phyloP scores from a whole-genome alignment of 768 basidiomycete genomes.

The Suillus placidus region DNA sequence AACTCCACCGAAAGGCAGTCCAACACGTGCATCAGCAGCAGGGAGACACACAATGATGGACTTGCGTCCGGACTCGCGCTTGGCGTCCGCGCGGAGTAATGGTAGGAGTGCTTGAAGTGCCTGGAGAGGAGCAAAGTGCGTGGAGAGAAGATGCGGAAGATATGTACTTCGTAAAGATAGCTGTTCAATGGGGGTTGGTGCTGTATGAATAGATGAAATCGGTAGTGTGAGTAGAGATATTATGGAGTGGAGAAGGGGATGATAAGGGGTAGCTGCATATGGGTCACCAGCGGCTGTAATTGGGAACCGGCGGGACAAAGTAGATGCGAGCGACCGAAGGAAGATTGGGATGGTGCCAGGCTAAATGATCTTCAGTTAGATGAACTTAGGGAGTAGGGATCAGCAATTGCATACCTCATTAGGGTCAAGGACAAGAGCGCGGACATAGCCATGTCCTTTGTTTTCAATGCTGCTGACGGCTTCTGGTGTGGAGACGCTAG shows the following conservation, averaged over 20 bases:
- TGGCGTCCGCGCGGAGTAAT: slow-evolving; percentile 68
- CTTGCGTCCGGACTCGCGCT: slow-evolving; percentile 44
- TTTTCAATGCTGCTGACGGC: slow-evolving; percentile 67
- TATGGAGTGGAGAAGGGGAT: slow-evolving; percentile 76
- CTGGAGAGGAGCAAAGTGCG: slow-evolving; percentile 77
- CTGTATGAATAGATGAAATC: slow-evolving; percentile 35
- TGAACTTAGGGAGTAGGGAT: neutral
- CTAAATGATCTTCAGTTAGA: slow-evolving; percentile 40
- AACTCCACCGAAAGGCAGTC: slow-evolving; percentile 65
- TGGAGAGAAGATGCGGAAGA: slow-evolving; percentile 69
- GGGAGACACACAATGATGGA: slow-evolving; percentile 76
- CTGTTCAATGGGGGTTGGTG: slow-evolving; percentile 69
- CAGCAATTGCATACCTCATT: slow-evolving; percentile 54
- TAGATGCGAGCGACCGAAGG: slow-evolving; percentile 78
- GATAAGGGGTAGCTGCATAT: slow-evolving; percentile 62
- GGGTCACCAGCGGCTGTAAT: slow-evolving; percentile 81
- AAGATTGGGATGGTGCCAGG: slow-evolving; percentile 73
- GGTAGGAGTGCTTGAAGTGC: slow-evolving; percentile 78
- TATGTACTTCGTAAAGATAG: slow-evolving; percentile 65
- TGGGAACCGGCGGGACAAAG: slow-evolving; percentile 82
- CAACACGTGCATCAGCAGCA: slow-evolving; percentile 69
- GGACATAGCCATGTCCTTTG: slow-evolving; percentile 72
- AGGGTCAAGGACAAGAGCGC: slow-evolving; percentile 81
- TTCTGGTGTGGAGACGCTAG: slow-evolving; percentile 72
- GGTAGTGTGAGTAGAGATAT: slow-evolving; percentile 73